Conservation (phyloP, 148 eudicot genomes). For the Vaccinium vitisidaea region DNA sequence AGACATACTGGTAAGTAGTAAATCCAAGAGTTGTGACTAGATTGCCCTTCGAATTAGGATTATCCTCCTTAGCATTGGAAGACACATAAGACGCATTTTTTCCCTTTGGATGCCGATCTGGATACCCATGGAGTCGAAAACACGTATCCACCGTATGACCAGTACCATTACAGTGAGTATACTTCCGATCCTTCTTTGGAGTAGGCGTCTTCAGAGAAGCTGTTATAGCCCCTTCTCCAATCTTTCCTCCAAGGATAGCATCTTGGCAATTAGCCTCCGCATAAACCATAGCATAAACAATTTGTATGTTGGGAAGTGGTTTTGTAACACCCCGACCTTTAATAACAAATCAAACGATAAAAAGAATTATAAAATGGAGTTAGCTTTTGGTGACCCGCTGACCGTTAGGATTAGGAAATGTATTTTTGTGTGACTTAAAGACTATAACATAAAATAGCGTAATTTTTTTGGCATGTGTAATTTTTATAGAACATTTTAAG, state of each 20-base stretch:
- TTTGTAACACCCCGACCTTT: no score
- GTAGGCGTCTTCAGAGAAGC: background rate
- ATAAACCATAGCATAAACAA: no score
- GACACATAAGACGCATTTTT: background rate
- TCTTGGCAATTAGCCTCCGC: background rate
- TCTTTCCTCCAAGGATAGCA: background rate
- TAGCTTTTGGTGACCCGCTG: no score
- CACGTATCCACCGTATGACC: background rate
- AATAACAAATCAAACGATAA: no score
- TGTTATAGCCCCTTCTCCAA: background rate
- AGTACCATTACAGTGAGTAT: background rate
- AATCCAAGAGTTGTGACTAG: background rate
- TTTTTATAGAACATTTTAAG: no score
- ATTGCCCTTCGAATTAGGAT: background rate
- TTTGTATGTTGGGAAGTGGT: no score
- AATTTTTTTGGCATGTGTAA: no score
- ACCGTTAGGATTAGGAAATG: no score
- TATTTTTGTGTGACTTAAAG: no score
- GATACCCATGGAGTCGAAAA: background rate
- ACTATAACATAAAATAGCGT: no score
- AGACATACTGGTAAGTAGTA: background rate
- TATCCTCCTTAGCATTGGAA: background rate
- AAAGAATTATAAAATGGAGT: no score
- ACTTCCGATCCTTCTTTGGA: background rate
- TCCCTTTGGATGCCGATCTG: constrained; percentile 9